phyloP scores from a whole-genome alignment of 202 grass and related monocot species.

The Carex arenaria region DNA sequence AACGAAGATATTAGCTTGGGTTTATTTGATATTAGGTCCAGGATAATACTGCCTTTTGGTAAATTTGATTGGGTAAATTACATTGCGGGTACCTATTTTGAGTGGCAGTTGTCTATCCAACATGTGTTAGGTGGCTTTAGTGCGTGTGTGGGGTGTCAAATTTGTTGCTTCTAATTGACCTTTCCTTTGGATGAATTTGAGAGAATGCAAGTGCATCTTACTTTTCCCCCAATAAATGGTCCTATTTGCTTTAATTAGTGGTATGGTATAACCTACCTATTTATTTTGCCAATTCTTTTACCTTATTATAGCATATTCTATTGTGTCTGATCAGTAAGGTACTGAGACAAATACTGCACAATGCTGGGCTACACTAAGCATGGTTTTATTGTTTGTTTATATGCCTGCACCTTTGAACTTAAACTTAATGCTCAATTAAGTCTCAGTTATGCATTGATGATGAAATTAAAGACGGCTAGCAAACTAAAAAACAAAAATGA shows the following conservation, averaged over 20 bases:
- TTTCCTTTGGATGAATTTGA: constrained; percentile 1
- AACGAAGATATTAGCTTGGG: background rate
- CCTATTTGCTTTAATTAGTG: background rate
- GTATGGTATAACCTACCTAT: background rate
- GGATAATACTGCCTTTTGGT: background rate
- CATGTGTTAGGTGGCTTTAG: constrained; percentile 13
- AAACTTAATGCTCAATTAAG: background rate
- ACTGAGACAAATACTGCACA: background rate
- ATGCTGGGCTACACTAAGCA: background rate
- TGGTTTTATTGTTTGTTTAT: background rate
- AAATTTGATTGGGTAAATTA: background rate
- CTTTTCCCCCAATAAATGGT: background rate
- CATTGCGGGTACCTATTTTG: background rate
- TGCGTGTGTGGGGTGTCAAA: background rate
- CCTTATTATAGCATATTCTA: background rate
- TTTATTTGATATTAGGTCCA: background rate
- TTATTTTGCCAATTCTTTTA: background rate
- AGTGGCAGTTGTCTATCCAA: background rate
- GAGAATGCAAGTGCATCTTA: constrained; percentile 4
- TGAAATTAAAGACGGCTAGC: background rate
- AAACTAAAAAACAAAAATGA: background rate
- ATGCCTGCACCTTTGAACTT: background rate
- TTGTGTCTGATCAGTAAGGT: background rate
- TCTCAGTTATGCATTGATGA: background rate
- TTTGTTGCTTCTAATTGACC: background rate